phyloP scores from a whole-genome alignment of 257 asterid species.

The Fraxinus quadrangulata region DNA sequence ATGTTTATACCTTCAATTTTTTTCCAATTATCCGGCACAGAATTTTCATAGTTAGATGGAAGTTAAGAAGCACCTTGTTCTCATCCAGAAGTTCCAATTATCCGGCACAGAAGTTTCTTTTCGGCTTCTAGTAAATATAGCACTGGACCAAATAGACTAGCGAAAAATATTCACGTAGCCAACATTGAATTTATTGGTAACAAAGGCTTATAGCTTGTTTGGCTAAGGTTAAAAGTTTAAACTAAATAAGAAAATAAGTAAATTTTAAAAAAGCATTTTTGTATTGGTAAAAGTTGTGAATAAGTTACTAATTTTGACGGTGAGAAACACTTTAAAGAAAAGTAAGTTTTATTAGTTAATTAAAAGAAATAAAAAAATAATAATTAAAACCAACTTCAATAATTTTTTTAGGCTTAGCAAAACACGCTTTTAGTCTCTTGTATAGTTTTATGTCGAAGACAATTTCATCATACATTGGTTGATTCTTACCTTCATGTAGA shows the following conservation, averaged over 20 bases:
- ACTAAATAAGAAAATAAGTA: neutral
- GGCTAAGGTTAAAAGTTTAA: neutral
- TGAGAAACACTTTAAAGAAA: neutral
- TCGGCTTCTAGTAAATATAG: neutral
- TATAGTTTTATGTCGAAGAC: neutral
- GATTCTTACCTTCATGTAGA: conserved; percentile 60
- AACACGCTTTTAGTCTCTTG: neutral
- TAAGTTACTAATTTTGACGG: neutral
- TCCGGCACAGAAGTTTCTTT: neutral
- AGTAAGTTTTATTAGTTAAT: neutral
- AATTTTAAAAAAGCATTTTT: neutral
- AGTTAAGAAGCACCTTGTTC: neutral
- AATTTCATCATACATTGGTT: neutral
- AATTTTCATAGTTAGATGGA: neutral
- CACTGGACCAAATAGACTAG: neutral
- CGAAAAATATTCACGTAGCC: neutral
- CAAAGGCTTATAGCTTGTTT: neutral
- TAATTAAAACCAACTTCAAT: neutral
- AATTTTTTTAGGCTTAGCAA: neutral
- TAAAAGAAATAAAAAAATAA: neutral
- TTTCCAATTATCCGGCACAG: neutral
- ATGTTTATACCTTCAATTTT: neutral
- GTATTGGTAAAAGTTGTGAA: neutral
- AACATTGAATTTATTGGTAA: neutral
- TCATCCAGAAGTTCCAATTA: too few relatives aligned